Base-by-base conservation (phyloP, 2,329 filamentous ascomycete genomes). In the Exophiala oligosperma region DNA sequence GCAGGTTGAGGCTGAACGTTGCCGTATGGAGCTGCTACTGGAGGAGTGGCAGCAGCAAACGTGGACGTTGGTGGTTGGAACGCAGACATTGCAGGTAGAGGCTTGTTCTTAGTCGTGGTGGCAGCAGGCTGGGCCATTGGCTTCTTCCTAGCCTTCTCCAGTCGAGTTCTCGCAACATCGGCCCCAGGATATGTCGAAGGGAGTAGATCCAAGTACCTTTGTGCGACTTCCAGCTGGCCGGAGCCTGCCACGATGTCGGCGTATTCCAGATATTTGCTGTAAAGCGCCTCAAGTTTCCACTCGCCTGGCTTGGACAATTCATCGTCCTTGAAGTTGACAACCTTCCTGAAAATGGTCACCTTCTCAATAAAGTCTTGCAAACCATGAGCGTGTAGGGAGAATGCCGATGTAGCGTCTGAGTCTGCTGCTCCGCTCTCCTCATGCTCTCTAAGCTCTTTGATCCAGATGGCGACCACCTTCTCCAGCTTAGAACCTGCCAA, bases 321-420 rank as follows among this genome's bases (percentile, higher is more conserved):
- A 7, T 77, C 75, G 71, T 99, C 94, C 67, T 89, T 79, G 78
- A 97, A 99, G 70, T 93, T 92, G 62, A 92, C 92, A 44, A 97
- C 92, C 66, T 94, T 85, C 54, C 94, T 88, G 86, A 99, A 99
- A 54, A 99, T 85, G 0, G 92, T 96, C 48, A 99, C 94, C 80
- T 99, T 99, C 77, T 99, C 94, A 62, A 99, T 96, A 70, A 99
- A 93, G 65, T 90, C 88, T 74, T 97, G 94, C 44, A 99, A 79
- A 48, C 89, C 88, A 61, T 87, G 86, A 55, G 93, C 92, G 69
- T 97, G 94, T 50, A 97, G 86, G 0, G 93, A 96, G 76, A 97
- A 99, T 57, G 86, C 89, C 23, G 90, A 93, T 68, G 92, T 90
- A 35, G 84, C 84, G 24, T 81, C 81, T 21, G 83, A 80, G 62